phyloP scores from a whole-genome alignment of 306 rosid genomes.

The Corylus heterophylla region DNA sequence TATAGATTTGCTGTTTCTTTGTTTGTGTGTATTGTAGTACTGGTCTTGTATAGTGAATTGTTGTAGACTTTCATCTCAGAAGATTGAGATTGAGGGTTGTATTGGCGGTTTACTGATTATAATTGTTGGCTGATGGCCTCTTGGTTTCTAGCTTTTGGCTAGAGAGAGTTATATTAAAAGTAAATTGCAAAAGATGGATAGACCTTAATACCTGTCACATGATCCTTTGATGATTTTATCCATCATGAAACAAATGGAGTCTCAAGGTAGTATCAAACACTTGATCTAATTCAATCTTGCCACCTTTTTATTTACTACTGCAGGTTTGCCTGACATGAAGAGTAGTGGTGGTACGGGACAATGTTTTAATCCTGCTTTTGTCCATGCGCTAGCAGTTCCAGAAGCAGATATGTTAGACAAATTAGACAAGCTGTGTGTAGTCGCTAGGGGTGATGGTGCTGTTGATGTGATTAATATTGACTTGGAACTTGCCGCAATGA shows the following conservation, averaged over 20 bases:
- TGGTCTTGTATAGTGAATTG: no score
- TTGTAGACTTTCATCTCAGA: no score
- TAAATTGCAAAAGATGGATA: neutral
- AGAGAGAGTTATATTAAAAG: neutral
- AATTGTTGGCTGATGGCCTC: no score
- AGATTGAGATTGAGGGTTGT: no score
- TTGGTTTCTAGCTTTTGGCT: no score
- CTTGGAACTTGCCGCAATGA: slow-evolving; percentile 48
- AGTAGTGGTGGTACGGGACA: slow-evolving; percentile 47
- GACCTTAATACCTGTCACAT: neutral
- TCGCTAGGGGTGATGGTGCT: slow-evolving; percentile 86
- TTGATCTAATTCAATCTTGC: neutral
- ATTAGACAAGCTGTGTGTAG: slow-evolving; percentile 65
- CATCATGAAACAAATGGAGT: neutral
- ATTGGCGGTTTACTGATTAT: no score
- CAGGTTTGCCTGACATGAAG: slow-evolving; percentile 56
- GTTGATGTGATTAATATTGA: slow-evolving; percentile 68
- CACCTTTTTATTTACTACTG: slow-evolving; percentile 26
- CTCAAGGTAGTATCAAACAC: neutral
- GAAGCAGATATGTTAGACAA: slow-evolving; percentile 78
- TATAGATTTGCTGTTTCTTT: no score
- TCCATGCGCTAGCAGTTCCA: slow-evolving; percentile 82
- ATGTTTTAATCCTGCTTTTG: slow-evolving; percentile 82
- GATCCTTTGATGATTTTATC: slow-evolving; percentile 25
- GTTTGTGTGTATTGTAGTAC: no score